phyloP scores from a whole-genome alignment of 1,284 basidiomycete species.

The Ceratobasidium sp. region DNA sequence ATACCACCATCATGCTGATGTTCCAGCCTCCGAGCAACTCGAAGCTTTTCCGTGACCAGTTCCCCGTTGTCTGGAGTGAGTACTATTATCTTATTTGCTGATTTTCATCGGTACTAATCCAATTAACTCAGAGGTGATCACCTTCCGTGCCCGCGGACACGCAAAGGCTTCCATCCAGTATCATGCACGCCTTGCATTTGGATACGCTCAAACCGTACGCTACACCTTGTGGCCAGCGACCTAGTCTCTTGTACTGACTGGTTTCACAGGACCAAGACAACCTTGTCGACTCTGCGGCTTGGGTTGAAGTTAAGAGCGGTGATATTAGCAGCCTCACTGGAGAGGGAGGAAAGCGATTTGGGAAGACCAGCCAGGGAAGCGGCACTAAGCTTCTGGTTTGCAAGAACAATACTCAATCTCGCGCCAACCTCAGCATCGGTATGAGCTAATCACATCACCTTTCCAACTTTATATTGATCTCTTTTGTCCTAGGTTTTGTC shows the following conservation, averaged over 20 bases:
- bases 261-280: constrained; percentile 9
- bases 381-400: constrained; percentile 4
- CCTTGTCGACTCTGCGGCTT: constrained; percentile 2
- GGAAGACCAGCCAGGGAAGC: background rate
- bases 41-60: constrained; percentile 13
- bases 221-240: too few species aligned
- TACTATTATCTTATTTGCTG: background rate
- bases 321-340: constrained; percentile 3
- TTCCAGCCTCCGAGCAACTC: background rate
- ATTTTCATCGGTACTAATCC: background rate
- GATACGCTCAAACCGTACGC: constrained; percentile 10
- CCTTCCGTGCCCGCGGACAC: background rate
- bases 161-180: background rate
- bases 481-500: background rate
- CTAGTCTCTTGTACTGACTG: background rate
- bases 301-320: constrained; percentile 25
- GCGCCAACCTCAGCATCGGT: constrained; percentile 28
- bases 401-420: constrained; percentile 6
- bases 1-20: constrained; percentile 12
- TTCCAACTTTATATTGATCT: too few species aligned
- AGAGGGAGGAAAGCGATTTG: constrained; percentile 6
- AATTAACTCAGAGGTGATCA: background rate
- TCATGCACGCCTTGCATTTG: background rate
- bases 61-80: constrained; percentile 33
- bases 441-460: background rate